Conservation (phyloP, 2,329 filamentous ascomycete genomes). For the Exophiala oligosperma region DNA sequence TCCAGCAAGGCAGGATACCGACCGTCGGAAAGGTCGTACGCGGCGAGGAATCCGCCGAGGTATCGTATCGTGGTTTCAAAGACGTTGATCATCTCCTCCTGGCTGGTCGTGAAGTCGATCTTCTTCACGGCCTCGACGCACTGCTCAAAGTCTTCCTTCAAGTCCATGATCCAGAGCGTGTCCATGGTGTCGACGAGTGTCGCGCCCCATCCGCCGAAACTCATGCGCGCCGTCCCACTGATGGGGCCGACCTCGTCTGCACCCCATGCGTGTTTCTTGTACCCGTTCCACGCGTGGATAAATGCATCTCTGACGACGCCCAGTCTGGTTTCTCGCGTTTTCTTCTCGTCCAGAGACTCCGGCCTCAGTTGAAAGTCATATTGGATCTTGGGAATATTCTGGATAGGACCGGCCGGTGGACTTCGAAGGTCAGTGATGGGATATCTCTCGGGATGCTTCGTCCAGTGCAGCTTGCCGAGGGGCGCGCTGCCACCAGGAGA, state of each 20-base stretch:
- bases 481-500: not conserved
- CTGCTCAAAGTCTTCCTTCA: constrained; percentile 64
- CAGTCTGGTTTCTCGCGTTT: constrained; percentile 33
- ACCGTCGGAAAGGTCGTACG: constrained; percentile 55
- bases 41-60: constrained; percentile 75
- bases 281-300: constrained; percentile 59
- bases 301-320: constrained; percentile 54
- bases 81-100: constrained; percentile 61
- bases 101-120: constrained; percentile 54
- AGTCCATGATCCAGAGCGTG: constrained; percentile 71
- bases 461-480: constrained; percentile 18
- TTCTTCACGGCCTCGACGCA: constrained; percentile 59
- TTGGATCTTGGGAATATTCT: constrained; percentile 28
- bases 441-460: constrained; percentile 24
- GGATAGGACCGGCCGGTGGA: constrained; percentile 23
- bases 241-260: constrained; percentile 64
- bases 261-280: constrained; percentile 64
- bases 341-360: constrained; percentile 19
- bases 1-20: constrained; percentile 49
- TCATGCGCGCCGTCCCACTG: constrained; percentile 52
- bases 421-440: constrained; percentile 20
- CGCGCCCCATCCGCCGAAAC: constrained; percentile 67
- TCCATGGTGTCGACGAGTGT: constrained; percentile 69
- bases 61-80: constrained; percentile 94
- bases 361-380: constrained; percentile 23